Percentiles rank a stretch among this genome's conserved stretches.
These are phyloP conservation scores for Carex arenaria DNA, from an alignment of 202 grass and related monocot species.

Conservation along the genomic window DNA sequence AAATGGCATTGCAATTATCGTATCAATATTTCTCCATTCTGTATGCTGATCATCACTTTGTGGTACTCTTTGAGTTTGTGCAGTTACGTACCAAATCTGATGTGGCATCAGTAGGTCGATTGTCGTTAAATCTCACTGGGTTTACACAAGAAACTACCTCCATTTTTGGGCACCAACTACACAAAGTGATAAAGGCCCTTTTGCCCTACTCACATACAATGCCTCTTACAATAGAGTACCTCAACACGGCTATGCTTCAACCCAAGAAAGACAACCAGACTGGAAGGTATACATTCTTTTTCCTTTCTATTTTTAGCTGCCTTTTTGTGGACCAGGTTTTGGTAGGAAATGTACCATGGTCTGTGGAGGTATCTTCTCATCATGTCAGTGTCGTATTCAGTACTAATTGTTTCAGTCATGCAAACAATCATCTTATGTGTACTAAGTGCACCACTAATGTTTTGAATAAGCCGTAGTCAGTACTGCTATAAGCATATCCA, in stretches of 20 bases:
- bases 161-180: constrained; percentile 63
- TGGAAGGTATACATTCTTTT: constrained; percentile 56
- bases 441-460: background rate
- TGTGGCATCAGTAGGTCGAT: constrained; percentile 67
- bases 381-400: background rate
- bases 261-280: constrained; percentile 86
- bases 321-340: background rate
- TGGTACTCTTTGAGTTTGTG: background rate
- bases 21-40: constrained; percentile 17
- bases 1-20: background rate
- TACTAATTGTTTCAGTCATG: background rate
- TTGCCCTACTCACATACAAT: constrained; percentile 69
- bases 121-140: constrained; percentile 83
- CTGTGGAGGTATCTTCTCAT: background rate
- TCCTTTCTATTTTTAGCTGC: background rate
- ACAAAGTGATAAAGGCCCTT: constrained; percentile 52
- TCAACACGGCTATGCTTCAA: constrained; percentile 69
- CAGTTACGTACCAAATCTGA: constrained; percentile 82
- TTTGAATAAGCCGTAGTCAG: background rate
- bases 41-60: background rate
- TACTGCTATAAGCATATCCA: background rate
- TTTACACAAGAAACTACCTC: constrained; percentile 83
- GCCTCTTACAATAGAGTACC: constrained; percentile 82
- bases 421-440: background rate
- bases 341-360: background rate